phyloP scores from a whole-genome alignment of 2,329 filamentous ascomycete species.

The Beauveria scarabaeidicola region DNA sequence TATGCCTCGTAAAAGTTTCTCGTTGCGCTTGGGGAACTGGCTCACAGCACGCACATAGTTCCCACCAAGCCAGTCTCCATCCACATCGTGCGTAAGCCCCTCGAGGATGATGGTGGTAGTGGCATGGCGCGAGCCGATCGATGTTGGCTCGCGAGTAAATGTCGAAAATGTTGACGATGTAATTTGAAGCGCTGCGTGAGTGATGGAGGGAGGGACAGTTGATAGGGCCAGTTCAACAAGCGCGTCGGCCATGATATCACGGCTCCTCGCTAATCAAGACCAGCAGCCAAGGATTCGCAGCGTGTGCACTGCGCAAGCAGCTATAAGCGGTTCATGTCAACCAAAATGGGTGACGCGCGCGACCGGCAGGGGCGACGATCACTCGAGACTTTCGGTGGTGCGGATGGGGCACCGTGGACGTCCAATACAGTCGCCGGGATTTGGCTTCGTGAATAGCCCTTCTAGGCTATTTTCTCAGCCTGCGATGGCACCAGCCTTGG shows the following conservation, averaged over 20 bases:
- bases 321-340: conserved; percentile 6
- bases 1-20: conserved; percentile 21
- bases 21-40: conserved; percentile 13
- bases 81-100: conserved; percentile 29
- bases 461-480: not conserved
- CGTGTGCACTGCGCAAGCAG: not conserved
- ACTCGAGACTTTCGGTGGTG: not conserved
- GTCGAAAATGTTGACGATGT: not conserved
- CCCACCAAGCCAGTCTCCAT: conserved; percentile 26
- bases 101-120: conserved; percentile 23
- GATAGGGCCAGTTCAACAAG: not conserved
- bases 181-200: not conserved
- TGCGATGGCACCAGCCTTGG: not conserved
- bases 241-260: not conserved
- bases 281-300: not conserved
- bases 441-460: not conserved
- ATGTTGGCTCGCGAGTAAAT: not conserved
- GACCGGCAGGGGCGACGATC: conserved; percentile 5
- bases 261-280: not conserved
- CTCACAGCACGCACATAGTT: conserved; percentile 21
- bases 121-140: not conserved
- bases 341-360: not conserved
- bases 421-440: not conserved
- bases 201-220: not conserved
- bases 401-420: not conserved